These are phyloP conservation scores for Gossypium davidsonii DNA, from an alignment of 441 rosid genomes.

Conservation along the genomic window DNA sequence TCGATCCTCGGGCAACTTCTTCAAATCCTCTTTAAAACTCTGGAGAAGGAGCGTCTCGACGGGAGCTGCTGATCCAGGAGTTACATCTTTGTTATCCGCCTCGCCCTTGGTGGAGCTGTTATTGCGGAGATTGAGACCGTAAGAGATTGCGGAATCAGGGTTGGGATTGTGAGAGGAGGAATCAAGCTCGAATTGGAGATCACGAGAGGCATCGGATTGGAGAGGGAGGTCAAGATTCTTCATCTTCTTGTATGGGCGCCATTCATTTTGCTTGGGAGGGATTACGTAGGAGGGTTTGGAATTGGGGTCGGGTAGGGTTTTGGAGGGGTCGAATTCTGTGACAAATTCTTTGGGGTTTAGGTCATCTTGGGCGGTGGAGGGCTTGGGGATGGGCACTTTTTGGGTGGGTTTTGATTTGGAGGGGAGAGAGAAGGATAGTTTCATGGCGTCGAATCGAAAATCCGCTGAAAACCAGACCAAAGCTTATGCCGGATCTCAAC, in stretches of 20 bases:
- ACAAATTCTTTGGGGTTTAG: slow-evolving; percentile 37
- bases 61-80: slow-evolving; percentile 13
- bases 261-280: slow-evolving; percentile 59
- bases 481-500: not conserved
- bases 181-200: slow-evolving; percentile 49
- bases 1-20: slow-evolving; percentile 52
- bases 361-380: slow-evolving; percentile 24
- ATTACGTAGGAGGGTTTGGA: slow-evolving; percentile 33
- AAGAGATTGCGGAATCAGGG: slow-evolving; percentile 27
- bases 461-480: not conserved
- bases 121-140: slow-evolving; percentile 59
- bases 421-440: slow-evolving; percentile 65
- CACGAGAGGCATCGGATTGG: slow-evolving; percentile 28
- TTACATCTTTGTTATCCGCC: not conserved
- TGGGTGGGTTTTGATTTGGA: slow-evolving; percentile 35
- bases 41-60: slow-evolving; percentile 37
- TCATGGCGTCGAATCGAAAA: slow-evolving; percentile 28
- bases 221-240: slow-evolving; percentile 59
- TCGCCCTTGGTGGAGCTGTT: slow-evolving; percentile 1
- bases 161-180: slow-evolving; percentile 20
- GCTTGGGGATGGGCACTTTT: slow-evolving; percentile 11
- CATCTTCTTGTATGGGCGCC: slow-evolving; percentile 68
- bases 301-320: slow-evolving; percentile 30
- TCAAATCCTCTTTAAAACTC: slow-evolving; percentile 43
- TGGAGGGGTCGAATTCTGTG: slow-evolving; percentile 63